A percentile compares a stretch with the other conserved stretches of the same genome.
phyloP scores from a whole-genome alignment of 495 filamentous ascomycete genomes.

The Penicillium simplicissimum region DNA sequence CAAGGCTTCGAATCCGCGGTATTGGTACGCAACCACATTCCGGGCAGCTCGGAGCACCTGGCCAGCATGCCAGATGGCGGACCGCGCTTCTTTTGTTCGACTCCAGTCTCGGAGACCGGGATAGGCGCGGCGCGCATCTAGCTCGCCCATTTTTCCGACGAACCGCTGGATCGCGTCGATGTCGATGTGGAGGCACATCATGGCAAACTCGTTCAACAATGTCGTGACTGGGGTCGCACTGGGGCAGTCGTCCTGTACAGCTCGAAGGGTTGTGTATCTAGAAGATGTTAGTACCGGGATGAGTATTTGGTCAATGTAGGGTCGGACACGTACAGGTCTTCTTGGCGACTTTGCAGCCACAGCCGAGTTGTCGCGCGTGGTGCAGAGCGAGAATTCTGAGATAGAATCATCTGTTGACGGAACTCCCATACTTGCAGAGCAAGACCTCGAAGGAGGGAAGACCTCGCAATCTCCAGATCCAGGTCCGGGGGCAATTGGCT shows the following conservation, averaged over 20 bases:
- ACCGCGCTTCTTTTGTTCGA: conserved; percentile 45
- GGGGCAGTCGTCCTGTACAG: conserved; percentile 5
- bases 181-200: conserved; percentile 58
- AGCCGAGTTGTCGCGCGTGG: conserved; percentile 18
- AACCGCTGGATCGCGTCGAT: conserved; percentile 62
- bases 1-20: conserved; percentile 58
- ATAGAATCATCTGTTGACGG: conserved; percentile 26
- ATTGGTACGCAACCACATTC: conserved; percentile 40
- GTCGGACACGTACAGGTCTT: conserved; percentile 23
- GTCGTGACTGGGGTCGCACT: conserved; percentile 18
- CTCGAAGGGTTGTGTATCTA: conserved; percentile 15
- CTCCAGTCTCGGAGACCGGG: conserved; percentile 54
- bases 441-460: conserved; percentile 40
- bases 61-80: conserved; percentile 60
- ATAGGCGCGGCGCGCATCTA: conserved; percentile 53
- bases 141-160: conserved; percentile 58
- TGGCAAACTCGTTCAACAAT: conserved; percentile 51
- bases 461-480: conserved; percentile 48
- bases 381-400: conserved; percentile 7
- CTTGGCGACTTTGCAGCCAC: conserved; percentile 33
- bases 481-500: conserved; percentile 24
- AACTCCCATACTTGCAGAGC: conserved; percentile 29
- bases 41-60: conserved; percentile 56
- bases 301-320: too few species aligned
- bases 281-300: background rate